Base-by-base conservation (phyloP, 768 basidiomycete genomes). In the Ramaria rubella region DNA sequence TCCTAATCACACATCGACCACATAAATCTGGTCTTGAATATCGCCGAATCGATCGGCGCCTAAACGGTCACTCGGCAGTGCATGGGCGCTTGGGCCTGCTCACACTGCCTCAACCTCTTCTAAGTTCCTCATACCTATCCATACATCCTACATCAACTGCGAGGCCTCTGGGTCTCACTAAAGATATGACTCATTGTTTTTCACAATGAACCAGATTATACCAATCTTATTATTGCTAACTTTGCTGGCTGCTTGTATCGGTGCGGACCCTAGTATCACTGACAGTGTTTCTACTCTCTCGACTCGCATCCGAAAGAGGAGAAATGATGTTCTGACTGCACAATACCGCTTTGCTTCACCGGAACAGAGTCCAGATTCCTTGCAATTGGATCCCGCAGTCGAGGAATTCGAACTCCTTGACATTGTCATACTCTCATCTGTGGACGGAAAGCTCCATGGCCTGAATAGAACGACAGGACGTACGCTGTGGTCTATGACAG, bases 401-500 rank as follows among this genome's bases (percentile, higher is more conserved):
- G 17, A 23, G 24, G 57, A 29, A 26, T 6, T 50, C 42, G 63
- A 72, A 42, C 72, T 95, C 11, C 69, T 93, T 58, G 87, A 95
- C 64, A 80, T 90, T 54, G 87, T 96, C 26, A 81, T 99, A 17
- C 80, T 95, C 11, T 90, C 94, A 1, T 93, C 93, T 6, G 85
- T 99, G 26, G 94, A 98, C 71, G 95, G 95, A 24, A 91, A 85
- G 57, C 85, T 99, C 31, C 94, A 97, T 74, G 96, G 93, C 0
- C 77, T 98, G 61, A 93, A 95, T 65, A 77, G 95, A 59, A 85
- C 86, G 0, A 86, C 86, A 0, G 95, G 95, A 0, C 79, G 80
- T 15, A 76, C 81, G 8, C 74, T 94, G 0, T 99, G 95, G 95
- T 92, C 91, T 33, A 88, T 94, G 84, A 80, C 85, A 30, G 70